phyloP scores from a whole-genome alignment of 2,329 filamentous ascomycete species.

The Pseudovirgaria hyperparasitica region DNA sequence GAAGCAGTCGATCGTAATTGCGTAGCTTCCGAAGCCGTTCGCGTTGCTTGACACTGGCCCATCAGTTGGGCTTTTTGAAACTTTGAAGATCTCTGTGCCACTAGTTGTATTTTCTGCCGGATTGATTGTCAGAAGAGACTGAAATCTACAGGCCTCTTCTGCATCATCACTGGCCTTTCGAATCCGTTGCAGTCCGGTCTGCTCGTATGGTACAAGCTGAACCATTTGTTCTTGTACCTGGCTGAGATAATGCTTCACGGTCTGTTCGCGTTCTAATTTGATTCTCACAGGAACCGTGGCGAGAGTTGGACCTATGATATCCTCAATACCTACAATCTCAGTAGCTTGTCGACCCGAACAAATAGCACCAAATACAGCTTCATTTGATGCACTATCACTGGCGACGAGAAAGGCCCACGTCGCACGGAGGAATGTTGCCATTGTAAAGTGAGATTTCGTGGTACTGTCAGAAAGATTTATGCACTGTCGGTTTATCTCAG shows the following conservation, averaged over 20 bases:
- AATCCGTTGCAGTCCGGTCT: conserved; percentile 49
- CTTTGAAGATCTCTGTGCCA: too few species aligned
- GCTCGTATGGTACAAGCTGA: conserved; percentile 50
- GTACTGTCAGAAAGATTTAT: conserved; percentile 19
- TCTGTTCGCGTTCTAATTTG: conserved; percentile 28
- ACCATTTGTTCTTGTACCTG: conserved; percentile 44
- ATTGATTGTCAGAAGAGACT: neutral
- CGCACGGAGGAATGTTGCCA: conserved; percentile 41
- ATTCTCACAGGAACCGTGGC: conserved; percentile 46
- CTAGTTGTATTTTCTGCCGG: too few species aligned
- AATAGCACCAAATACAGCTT: conserved; percentile 47
- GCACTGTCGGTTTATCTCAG: conserved; percentile 40
- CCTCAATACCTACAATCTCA: conserved; percentile 31
- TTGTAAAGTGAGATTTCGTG: conserved; percentile 27
- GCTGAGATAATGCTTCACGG: conserved; percentile 40
- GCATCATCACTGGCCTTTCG: conserved; percentile 27
- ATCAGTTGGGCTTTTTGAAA: too few species aligned
- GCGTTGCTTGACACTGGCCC: too few species aligned
- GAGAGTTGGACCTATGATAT: conserved; percentile 49
- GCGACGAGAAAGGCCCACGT: conserved; percentile 48
- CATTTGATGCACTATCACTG: conserved; percentile 39
- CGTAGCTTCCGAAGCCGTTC: conserved; percentile 2
- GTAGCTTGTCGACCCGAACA: conserved; percentile 42
- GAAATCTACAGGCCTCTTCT: conserved; percentile 15
- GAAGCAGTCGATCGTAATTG: conserved; percentile 2